Evolutionary conservation across 257 asterid genomes (phyloP), one percentile per base, ranked within the genome.

Genomic region (Marsdenia floribunda): DNA sequence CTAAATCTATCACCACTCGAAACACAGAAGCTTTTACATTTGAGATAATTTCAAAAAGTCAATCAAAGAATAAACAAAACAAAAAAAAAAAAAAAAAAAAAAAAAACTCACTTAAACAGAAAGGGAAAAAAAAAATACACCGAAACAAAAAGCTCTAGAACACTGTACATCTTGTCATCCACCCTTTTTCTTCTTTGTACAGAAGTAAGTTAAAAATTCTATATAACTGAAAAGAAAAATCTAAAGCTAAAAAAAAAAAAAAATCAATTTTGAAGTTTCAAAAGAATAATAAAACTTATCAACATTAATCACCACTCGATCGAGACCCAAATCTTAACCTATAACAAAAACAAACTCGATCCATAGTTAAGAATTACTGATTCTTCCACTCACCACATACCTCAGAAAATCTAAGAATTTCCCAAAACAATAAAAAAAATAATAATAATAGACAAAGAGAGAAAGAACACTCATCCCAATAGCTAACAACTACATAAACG

Each of bases 241-340:
- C 61, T 57, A 21, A 47, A 64, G 49, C 61, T 18, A 21, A 46
- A 40, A 8, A 44, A 22, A 38, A 38, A 29, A 19, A 40, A 9
- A 22, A 15, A 29, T 59, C 65, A 60, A 77, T 47, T 37, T 33
- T 37, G 50, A 50, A 29, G 47, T 60, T 64, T 53, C 63, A 21
- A 66, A 44, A 13, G 59, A 52, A 72, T 50, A 63, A 53, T 21
- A 72, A n/a, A 14, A 63, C 60, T 54, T 7, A 44, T 61, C 24
- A 46, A 65, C 73, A 72, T 66, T 65, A 38, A 49, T 73, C 26
- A 19, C 64, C 73, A 82, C 78, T 79, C 73, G 85, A 79, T 82
- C 83, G 46, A 54, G 22, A 73, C 72, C 63, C 58, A 68, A 78
- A 78, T 68, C 83, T 22, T 12, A 35, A 18, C 35, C 55, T 11